These are phyloP conservation scores for Seminavis robusta DNA, from an alignment of 108 stramenopile species.

Conservation along the genomic window DNA sequence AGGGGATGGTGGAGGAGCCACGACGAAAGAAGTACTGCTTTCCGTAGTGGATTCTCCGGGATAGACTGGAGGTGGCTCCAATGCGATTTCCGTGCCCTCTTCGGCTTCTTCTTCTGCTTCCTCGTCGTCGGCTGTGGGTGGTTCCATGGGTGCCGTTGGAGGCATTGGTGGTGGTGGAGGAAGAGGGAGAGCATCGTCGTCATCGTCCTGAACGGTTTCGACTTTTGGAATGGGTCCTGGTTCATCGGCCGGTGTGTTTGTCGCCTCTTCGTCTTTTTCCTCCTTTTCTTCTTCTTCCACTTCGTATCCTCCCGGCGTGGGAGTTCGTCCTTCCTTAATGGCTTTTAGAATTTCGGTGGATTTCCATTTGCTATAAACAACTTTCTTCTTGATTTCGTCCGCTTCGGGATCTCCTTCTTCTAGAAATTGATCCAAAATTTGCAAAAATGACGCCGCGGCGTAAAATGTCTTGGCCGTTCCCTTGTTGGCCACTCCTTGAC, in stretches of 20 bases:
- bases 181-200: slow-evolving; percentile 15
- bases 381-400: slow-evolving; percentile 53
- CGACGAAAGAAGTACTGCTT: slow-evolving; percentile 2
- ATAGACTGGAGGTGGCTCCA: slow-evolving; percentile 43
- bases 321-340: slow-evolving; percentile 82
- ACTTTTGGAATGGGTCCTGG: neutral
- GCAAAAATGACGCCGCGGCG: slow-evolving; percentile 85
- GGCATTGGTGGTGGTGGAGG: slow-evolving; percentile 22
- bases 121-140: slow-evolving; percentile 9
- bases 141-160: slow-evolving; percentile 1
- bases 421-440: slow-evolving; percentile 88
- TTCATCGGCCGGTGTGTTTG: slow-evolving; percentile 5
- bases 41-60: neutral
- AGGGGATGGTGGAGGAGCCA: slow-evolving; percentile 22
- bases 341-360: slow-evolving; percentile 93
- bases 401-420: slow-evolving; percentile 23
- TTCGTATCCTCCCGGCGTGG: slow-evolving; percentile 76
- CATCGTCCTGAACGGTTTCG: slow-evolving; percentile 6
- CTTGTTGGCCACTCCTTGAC: slow-evolving; percentile 66
- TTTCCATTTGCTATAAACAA: slow-evolving; percentile 89
- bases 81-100: slow-evolving; percentile 31
- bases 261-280: slow-evolving; percentile 19
- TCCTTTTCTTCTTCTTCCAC: slow-evolving; percentile 36
- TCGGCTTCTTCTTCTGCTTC: slow-evolving; percentile 37
- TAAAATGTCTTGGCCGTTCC: slow-evolving; percentile 89